phyloP scores from a whole-genome alignment of 2,329 filamentous ascomycete species.

The Apiospora rasikravindrae region DNA sequence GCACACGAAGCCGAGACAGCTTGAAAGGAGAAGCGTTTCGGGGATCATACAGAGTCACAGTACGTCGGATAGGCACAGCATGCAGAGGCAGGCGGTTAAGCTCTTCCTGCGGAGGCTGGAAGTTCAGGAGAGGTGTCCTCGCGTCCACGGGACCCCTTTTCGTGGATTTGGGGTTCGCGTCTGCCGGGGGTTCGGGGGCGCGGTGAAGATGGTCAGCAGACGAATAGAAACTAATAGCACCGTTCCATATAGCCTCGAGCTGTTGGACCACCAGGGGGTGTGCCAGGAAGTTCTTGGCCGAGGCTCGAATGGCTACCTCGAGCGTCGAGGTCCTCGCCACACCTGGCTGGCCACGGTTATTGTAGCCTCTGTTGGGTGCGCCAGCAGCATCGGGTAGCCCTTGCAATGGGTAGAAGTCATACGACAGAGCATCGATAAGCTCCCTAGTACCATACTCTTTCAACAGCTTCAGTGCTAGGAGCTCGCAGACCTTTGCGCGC shows the following conservation, averaged over 20 bases:
- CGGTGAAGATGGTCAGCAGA: slow-evolving; percentile 85
- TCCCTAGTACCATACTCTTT: slow-evolving; percentile 90
- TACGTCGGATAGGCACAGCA: slow-evolving; percentile 63
- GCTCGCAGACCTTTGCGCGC: slow-evolving; percentile 85
- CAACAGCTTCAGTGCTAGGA: slow-evolving; percentile 86
- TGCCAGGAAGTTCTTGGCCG: slow-evolving; percentile 89
- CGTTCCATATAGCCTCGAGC: slow-evolving; percentile 96
- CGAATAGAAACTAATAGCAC: slow-evolving; percentile 92
- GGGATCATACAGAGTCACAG: slow-evolving; percentile 88
- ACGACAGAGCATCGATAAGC: slow-evolving; percentile 90
- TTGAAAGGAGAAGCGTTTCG: slow-evolving; percentile 90
- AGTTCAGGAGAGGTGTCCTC: slow-evolving; percentile 58
- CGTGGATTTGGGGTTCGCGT: slow-evolving; percentile 29
- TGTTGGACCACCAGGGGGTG: slow-evolving; percentile 93
- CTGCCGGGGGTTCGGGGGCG: slow-evolving; percentile 40
- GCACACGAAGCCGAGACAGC: slow-evolving; percentile 86
- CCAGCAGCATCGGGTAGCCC: slow-evolving; percentile 63
- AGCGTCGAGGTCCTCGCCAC: slow-evolving; percentile 85
- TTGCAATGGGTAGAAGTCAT: slow-evolving; percentile 93
- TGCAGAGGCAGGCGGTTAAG: slow-evolving; percentile 38
- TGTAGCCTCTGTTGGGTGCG: slow-evolving; percentile 42
- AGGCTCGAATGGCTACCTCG: slow-evolving; percentile 90
- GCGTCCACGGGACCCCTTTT: slow-evolving; percentile 46
- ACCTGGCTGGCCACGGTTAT: slow-evolving; percentile 52
- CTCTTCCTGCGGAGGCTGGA: slow-evolving; percentile 40